Percentiles rank a stretch among this genome's conserved stretches.
Evolutionary conservation across 2,329 filamentous ascomycete species (phyloP).

Genomic region (Aspergillus viridinutans): DNA sequence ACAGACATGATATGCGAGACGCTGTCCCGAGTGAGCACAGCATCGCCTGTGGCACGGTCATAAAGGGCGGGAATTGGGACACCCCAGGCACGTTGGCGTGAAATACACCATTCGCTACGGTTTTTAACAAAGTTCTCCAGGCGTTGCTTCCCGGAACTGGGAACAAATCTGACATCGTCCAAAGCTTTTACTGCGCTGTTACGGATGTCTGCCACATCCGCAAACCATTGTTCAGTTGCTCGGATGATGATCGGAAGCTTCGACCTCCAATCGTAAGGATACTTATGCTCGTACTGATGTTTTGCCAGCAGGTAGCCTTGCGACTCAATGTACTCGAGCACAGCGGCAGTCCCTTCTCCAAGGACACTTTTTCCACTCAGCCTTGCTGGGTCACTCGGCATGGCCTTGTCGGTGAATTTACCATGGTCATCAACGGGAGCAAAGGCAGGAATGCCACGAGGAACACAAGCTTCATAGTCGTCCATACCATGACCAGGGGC

Average conservation of each 20-base stretch:
- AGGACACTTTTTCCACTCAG: constrained; percentile 72
- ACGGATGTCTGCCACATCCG: constrained; percentile 82
- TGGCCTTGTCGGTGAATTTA: constrained; percentile 73
- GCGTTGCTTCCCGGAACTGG: constrained; percentile 66
- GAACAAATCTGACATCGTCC: constrained; percentile 70
- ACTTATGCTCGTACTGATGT: constrained; percentile 80
- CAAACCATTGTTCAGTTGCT: constrained; percentile 97
- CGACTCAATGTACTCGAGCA: constrained; percentile 64
- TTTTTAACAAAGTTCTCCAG: constrained; percentile 82
- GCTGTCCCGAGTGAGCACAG: constrained; percentile 72
- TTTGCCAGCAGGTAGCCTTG: constrained; percentile 60
- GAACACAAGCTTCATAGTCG: constrained; percentile 78
- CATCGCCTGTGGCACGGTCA: constrained; percentile 61
- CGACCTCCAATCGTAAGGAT: constrained; percentile 96
- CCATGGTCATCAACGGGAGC: constrained; percentile 82
- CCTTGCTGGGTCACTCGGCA: constrained; percentile 62
- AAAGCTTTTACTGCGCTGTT: constrained; percentile 66
- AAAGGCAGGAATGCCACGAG: constrained; percentile 66
- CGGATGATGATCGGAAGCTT: constrained; percentile 87
- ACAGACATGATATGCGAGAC: constrained; percentile 80
- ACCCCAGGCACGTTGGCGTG: constrained; percentile 90
- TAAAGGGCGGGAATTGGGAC: constrained; percentile 93
- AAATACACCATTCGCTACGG: constrained; percentile 96
- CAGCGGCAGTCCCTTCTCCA: constrained; percentile 62
- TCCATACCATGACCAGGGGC: constrained; percentile 96